Conservation (phyloP, 352 stramenopile species). For the Phytophthora cactorum region DNA sequence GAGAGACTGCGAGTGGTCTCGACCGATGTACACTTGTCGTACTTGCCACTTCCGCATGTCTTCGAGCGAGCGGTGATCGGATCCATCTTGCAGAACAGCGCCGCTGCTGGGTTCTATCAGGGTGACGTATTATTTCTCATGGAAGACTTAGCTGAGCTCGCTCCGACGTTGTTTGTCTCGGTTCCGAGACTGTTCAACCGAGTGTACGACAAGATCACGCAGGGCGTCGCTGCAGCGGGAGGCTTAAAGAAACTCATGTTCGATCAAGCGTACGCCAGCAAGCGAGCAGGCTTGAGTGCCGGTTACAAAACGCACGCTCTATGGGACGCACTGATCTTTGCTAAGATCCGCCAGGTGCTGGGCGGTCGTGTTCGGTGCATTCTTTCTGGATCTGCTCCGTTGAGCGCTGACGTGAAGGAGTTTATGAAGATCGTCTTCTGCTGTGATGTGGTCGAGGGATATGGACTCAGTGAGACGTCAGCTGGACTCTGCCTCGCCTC, state of each 20-base stretch:
- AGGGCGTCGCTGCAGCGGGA: conserved; percentile 62
- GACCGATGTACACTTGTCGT: conserved; percentile 94
- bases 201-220: conserved; percentile 96
- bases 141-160: conserved; percentile 93
- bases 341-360: conserved; percentile 93
- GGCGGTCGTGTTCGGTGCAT: conserved; percentile 92
- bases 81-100: conserved; percentile 83
- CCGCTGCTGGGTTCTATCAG: conserved; percentile 76
- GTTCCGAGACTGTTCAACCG: conserved; percentile 97
- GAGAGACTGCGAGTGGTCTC: conserved; percentile 40
- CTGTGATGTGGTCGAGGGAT: conserved; percentile 93
- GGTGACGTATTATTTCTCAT: conserved; percentile 92
- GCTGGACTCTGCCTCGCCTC: conserved; percentile 82
- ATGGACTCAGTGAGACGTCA: conserved; percentile 96
- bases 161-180: conserved; percentile 93
- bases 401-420: conserved; percentile 94
- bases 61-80: conserved; percentile 94
- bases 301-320: conserved; percentile 78
- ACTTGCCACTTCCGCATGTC: conserved; percentile 97
- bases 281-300: conserved; percentile 53
- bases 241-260: conserved; percentile 79
- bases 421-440: conserved; percentile 96
- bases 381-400: conserved; percentile 93
- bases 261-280: conserved; percentile 63
- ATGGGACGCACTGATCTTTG: conserved; percentile 97